Base-by-base conservation (phyloP, 2,329 filamentous ascomycete species). In the Helotiales sp. region DNA sequence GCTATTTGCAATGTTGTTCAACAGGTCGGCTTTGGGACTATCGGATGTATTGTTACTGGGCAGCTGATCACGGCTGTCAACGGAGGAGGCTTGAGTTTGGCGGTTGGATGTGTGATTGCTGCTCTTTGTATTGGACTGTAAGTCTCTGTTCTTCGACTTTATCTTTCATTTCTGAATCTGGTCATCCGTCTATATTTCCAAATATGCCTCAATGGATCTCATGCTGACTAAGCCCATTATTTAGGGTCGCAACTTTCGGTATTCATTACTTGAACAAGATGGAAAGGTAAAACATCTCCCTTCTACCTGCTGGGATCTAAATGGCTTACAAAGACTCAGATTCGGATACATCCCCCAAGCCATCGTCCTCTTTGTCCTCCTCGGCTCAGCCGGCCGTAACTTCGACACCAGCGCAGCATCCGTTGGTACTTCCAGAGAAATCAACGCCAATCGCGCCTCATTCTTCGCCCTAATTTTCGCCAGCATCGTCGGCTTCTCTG, bases 61-160 rank as follows among this genome's bases (percentile, higher is more conserved):
- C 88, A 91, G 74, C 89, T 91, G n/a, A 78, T 91, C 1, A 88
- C 86, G 3, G 88, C 88, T 1, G 86, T 91, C 4, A 87, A 85
- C 2, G 82, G 83, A 65, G 83, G 81, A 20, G 82, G 79, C 65
- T 82, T 91, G 78, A 86, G 84, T 3, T 83, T 90, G 40, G 84
- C 86, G 24, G 89, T 90, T 0, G 89, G 89, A 73, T 89, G 91
- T 67, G 82, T 91, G 52, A 84, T 91, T 58, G 84, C 87, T 17
- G 86, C 86, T 1, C 72, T 89, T 26, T 85, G 90, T 40, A 85
- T 34, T 89, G 86, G 86, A 79, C 82, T 4, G 83, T 91, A 47
- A 45, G 40, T 20, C n/a, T n/a, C n/a, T n/a, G n/a, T n/a, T n/a
- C n/a, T n/a, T n/a, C n/a, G n/a, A n/a, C n/a, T n/a, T n/a, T n/a